Conservation (phyloP, 352 stramenopile species). For the Peronosclerospora sorghi region DNA sequence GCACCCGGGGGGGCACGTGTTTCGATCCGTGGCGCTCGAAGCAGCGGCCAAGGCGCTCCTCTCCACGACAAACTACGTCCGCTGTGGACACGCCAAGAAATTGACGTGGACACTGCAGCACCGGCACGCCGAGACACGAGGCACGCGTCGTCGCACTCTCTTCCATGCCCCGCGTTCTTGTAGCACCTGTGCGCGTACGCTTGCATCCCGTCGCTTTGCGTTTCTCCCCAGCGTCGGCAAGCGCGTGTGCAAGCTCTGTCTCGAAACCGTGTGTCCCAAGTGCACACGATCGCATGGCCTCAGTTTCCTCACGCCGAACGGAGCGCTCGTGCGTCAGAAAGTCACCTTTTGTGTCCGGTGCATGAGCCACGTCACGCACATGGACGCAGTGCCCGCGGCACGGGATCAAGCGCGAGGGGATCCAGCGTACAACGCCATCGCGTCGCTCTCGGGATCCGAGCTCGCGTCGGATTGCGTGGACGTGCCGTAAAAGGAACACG, state of each 20-base stretch:
- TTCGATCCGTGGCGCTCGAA: constrained; percentile 13
- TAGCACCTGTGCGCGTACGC: constrained; percentile 12
- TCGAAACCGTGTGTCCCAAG: constrained; percentile 15
- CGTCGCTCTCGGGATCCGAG: constrained; percentile 21
- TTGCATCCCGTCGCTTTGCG: constrained; percentile 9
- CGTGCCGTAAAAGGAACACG: background rate
- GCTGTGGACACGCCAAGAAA: constrained; percentile 28
- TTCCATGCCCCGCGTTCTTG: constrained; percentile 13
- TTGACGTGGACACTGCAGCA: constrained; percentile 23
- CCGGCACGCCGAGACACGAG: constrained; percentile 11
- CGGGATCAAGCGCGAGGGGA: constrained; percentile 22
- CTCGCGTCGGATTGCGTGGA: constrained; percentile 18
- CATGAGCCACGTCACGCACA: constrained; percentile 23
- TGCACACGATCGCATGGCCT: constrained; percentile 25
- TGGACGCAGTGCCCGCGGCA: constrained; percentile 16
- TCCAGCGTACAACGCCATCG: constrained; percentile 24
- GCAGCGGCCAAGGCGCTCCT: constrained; percentile 18
- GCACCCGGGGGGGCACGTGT: constrained; percentile 17
- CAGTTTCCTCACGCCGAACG: constrained; percentile 19
- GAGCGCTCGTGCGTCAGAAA: constrained; percentile 20
- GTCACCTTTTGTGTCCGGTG: constrained; percentile 29
- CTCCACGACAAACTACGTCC: constrained; percentile 26
- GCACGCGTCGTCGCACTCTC: constrained; percentile 4
- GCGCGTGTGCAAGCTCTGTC: constrained; percentile 24
- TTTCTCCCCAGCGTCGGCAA: constrained; percentile 10